Conservation (phyloP, 2,329 filamentous ascomycete species). For the Scedosporium apiospermum region DNA sequence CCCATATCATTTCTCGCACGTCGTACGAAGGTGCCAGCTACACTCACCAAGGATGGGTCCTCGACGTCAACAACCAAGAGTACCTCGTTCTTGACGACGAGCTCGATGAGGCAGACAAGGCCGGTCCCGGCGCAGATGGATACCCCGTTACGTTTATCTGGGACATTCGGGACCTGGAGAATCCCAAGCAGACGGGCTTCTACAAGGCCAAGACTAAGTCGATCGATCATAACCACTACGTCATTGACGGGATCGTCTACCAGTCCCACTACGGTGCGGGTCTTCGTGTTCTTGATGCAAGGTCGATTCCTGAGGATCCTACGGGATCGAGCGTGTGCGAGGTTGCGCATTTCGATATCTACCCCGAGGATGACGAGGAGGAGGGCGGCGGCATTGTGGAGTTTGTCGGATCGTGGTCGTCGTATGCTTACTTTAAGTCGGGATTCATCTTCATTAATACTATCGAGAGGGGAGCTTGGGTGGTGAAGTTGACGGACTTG, state of each 20-base stretch:
- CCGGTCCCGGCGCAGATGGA: slow-evolving; percentile 29
- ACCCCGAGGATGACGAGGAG: slow-evolving; percentile 37
- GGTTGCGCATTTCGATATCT: slow-evolving; percentile 39
- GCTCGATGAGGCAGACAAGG: slow-evolving; percentile 34
- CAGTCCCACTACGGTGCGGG: slow-evolving; percentile 42
- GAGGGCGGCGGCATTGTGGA: slow-evolving; percentile 25
- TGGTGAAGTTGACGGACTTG: slow-evolving; percentile 27
- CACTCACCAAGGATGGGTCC: slow-evolving; percentile 49
- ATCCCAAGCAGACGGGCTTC: slow-evolving; percentile 30
- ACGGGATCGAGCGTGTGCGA: slow-evolving; percentile 35
- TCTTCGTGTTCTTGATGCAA: slow-evolving; percentile 29
- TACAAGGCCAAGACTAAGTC: slow-evolving; percentile 29
- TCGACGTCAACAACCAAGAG: slow-evolving; percentile 32
- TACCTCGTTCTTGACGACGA: slow-evolving; percentile 45
- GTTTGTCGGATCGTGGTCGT: slow-evolving; percentile 36
- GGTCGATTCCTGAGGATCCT: slow-evolving; percentile 27
- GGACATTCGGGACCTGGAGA: slow-evolving; percentile 33
- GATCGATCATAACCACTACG: slow-evolving; percentile 41
- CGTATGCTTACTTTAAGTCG: slow-evolving; percentile 37
- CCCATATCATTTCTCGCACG: slow-evolving; percentile 39
- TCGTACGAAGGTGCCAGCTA: slow-evolving; percentile 47
- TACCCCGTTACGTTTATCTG: slow-evolving; percentile 42
- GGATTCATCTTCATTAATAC: slow-evolving; percentile 42
- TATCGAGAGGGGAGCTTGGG: slow-evolving; percentile 40
- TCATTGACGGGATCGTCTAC: slow-evolving; percentile 32